Evolutionary conservation across 768 basidiomycete species (phyloP).

Genomic region (Thelephora ganbajun): DNA sequence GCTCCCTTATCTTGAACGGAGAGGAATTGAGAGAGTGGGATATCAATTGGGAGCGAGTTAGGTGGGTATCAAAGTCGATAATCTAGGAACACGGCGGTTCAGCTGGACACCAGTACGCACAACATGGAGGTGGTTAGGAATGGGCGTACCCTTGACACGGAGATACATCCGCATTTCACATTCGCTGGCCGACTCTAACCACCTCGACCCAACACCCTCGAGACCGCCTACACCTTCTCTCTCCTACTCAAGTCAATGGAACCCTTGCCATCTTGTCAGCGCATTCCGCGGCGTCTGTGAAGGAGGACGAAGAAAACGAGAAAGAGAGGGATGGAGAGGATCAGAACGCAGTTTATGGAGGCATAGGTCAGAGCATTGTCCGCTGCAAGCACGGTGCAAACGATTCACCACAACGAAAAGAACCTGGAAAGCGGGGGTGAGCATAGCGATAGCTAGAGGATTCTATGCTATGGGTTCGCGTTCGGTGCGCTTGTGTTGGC

Average conservation of each 20-base stretch:
- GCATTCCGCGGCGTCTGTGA: constrained; percentile 62
- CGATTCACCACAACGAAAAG: too few species aligned
- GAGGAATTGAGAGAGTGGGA: constrained; percentile 95
- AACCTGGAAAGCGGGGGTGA: too few species aligned
- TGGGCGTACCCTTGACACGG: constrained; percentile 75
- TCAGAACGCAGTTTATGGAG: too few species aligned
- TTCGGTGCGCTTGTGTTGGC: too few species aligned
- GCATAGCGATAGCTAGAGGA: too few species aligned
- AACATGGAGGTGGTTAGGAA: background rate
- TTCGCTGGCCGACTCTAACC: constrained; percentile 78
- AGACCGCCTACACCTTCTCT: constrained; percentile 93
- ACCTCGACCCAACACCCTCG: constrained; percentile 81
- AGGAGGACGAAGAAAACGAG: constrained; percentile 81
- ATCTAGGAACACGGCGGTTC: constrained; percentile 30
- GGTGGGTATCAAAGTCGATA: constrained; percentile 83
- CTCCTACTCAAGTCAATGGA: constrained; percentile 89
- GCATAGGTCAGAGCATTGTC: too few species aligned
- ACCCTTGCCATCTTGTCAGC: constrained; percentile 75
- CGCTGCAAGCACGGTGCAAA: too few species aligned
- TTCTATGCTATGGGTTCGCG: too few species aligned
- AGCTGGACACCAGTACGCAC: background rate
- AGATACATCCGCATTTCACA: constrained; percentile 53
- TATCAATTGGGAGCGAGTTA: constrained; percentile 94
- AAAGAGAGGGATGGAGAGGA: constrained; percentile 86
- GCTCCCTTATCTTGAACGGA: constrained; percentile 99